Base-by-base conservation (phyloP, 2,329 filamentous ascomycete genomes). In the Sporothrix schenckii region DNA sequence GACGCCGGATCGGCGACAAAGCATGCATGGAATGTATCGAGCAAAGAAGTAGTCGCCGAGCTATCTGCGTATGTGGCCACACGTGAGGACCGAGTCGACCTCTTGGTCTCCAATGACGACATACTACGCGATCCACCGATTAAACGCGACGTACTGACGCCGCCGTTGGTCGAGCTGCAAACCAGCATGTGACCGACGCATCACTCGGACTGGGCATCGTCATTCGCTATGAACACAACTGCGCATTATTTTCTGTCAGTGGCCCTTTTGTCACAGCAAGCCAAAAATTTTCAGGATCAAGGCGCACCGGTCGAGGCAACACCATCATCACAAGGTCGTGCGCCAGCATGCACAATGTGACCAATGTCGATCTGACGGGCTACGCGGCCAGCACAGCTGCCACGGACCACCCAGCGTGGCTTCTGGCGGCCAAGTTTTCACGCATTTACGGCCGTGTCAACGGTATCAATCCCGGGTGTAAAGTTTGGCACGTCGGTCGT, bases 211-310 rank as follows among this genome's bases (percentile, higher is more conserved):
- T 83, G 91, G 70, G 87, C 92, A 47, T 87, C 90, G 53, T 87
- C 88, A 0, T 94, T 91, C 82, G 86, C 87, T 71, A 92, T 91
- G 24, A 93, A 96, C 74, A 91, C 94, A 13, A 87, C 92, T 44
- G 87, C 86, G 72, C 83, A 88, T 70, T 91, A 88, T 81, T 91
- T 89, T 74, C 83, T 87, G 66, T 89, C 88, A 0, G 84, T 89
- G 66, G 85, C 87, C 0, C 84, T 91, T 58, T 85, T 88, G 1
- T 88, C 89, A 0, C 83, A 27, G 81, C 75, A 75, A 84, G 79
- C 83, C 69, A 75, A 69, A 0, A 39, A 19, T 3, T 83, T 83
- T 67, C 75, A 70, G 0, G 52, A 53, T 2, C 39, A 34, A 3
- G 70, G 70, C n/a, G 50, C 27, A 56, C 65, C 0, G 72, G 75